phyloP scores from a whole-genome alignment of 2,329 filamentous ascomycete genomes.

The Byssochlamys sp. region DNA sequence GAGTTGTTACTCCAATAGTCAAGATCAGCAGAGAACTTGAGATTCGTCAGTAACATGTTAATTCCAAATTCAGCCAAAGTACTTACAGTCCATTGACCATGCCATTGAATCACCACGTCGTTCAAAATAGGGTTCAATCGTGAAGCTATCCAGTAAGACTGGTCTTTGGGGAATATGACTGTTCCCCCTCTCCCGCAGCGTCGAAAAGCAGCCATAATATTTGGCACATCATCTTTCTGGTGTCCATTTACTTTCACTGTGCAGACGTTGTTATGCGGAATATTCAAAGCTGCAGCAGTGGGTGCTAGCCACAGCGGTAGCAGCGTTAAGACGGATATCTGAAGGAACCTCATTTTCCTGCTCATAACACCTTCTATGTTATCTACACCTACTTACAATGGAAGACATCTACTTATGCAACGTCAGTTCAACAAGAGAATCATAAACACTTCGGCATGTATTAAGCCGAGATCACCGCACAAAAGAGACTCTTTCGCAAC shows the following conservation, averaged over 20 bases:
- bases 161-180: slow-evolving; percentile 42
- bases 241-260: slow-evolving; percentile 32
- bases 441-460: not conserved
- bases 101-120: slow-evolving; percentile 45
- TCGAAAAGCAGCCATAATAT: slow-evolving; percentile 32
- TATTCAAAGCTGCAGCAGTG: slow-evolving; percentile 1
- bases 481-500: not conserved
- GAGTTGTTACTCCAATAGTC: slow-evolving; percentile 47
- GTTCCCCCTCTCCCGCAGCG: slow-evolving; percentile 33
- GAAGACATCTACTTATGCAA: not conserved
- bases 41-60: not conserved
- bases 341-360: slow-evolving; percentile 2
- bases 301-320: slow-evolving; percentile 1
- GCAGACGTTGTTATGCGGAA: slow-evolving; percentile 19
- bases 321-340: not conserved
- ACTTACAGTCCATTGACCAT: slow-evolving; percentile 41
- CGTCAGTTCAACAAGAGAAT: not conserved
- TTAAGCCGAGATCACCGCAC: not conserved
- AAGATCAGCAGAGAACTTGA: slow-evolving; percentile 42
- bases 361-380: not conserved
- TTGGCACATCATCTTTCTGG: slow-evolving; percentile 31
- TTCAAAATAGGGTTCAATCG: slow-evolving; percentile 42
- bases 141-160: slow-evolving; percentile 44
- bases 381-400: not conserved
- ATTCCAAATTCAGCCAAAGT: not conserved